Evolutionary conservation across 495 filamentous ascomycete genomes (phyloP).

Genomic region (Penicillium ucsense): DNA sequence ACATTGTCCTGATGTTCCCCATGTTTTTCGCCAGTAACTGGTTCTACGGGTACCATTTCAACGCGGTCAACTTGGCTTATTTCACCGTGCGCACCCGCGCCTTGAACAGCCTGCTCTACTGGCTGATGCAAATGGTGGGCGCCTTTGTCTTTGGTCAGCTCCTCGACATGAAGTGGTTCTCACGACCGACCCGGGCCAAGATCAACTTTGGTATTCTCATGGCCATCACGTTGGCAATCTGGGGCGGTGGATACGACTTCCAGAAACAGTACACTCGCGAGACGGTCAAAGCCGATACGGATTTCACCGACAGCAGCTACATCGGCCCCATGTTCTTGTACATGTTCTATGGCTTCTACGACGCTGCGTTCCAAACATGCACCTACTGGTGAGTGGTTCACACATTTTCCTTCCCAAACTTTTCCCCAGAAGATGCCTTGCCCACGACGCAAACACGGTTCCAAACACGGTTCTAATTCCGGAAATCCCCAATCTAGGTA

Average conservation of each 20-base stretch:
- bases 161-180: slow-evolving; percentile 54
- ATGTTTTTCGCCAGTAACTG: slow-evolving; percentile 58
- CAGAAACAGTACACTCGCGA: slow-evolving; percentile 55
- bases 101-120: slow-evolving; percentile 81
- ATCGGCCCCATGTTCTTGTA: slow-evolving; percentile 83
- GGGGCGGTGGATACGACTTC: slow-evolving; percentile 82
- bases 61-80: slow-evolving; percentile 48
- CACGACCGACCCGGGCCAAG: slow-evolving; percentile 69
- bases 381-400: slow-evolving; percentile 65
- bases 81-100: slow-evolving; percentile 78
- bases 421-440: not conserved
- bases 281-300: slow-evolving; percentile 35
- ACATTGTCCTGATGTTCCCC: slow-evolving; percentile 77
- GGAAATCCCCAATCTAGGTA: slow-evolving; percentile 43
- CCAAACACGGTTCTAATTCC: not conserved
- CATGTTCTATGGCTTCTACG: slow-evolving; percentile 89
- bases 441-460: not conserved
- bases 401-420: not conserved
- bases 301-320: slow-evolving; percentile 60
- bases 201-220: slow-evolving; percentile 56
- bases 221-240: slow-evolving; percentile 68
- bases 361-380: slow-evolving; percentile 76
- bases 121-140: slow-evolving; percentile 77
- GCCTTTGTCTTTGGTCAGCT: slow-evolving; percentile 68
- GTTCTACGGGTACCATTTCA: slow-evolving; percentile 45